Evolutionary conservation across 768 basidiomycete species (phyloP), one percentile per base, ranked within the genome.

Genomic region (Gloeostereum incarnatum): DNA sequence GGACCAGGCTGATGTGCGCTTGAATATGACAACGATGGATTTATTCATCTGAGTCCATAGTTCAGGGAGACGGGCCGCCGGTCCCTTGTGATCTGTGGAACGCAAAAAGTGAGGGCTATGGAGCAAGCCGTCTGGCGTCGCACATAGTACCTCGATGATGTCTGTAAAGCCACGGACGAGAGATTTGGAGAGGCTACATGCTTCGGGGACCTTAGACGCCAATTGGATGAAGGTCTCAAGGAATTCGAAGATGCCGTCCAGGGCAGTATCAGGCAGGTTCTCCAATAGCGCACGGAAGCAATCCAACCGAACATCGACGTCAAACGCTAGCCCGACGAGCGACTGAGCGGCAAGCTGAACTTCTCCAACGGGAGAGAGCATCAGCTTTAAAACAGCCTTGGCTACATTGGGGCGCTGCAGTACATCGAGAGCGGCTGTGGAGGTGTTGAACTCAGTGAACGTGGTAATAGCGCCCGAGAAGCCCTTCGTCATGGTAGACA

Each of bases 131-230:
- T 78, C 77, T 1, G 72, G 73, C 25, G 63, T 69, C 6, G 78
- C 70, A 51, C 90, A 94, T 1, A 98, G 71, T 4, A 81, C 81
- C 25, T 97, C 92, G 40, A 97, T 73, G 41, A 96, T 74, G 51
- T 99, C 96, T 9, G 89, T 88, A 49, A 97, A 71, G 57, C 92
- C 94, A 3, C 83, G 79, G 13, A 96, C 96, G 17, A 97, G 73
- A 14, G 87, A 81, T 49, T 86, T 87, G 4, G 96, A 88, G n/a
- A 91, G 53, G 35, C 71, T 79, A 53, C 88, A 90, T 1, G 92
- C 93, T 53, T 98, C 96, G 0, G 86, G 81, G 4, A 88, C 70
- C 9, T 52, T 48, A 8, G 64, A 56, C 0, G 87, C 83, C 45
- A 78, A 73, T 11, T 62, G 58, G 36, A 67, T 66, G 60, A 91